Evolutionary conservation across 176 grass and related monocot species (phyloP), one percentile per base, ranked within the genome.

Genomic region (Chloris gayana): DNA sequence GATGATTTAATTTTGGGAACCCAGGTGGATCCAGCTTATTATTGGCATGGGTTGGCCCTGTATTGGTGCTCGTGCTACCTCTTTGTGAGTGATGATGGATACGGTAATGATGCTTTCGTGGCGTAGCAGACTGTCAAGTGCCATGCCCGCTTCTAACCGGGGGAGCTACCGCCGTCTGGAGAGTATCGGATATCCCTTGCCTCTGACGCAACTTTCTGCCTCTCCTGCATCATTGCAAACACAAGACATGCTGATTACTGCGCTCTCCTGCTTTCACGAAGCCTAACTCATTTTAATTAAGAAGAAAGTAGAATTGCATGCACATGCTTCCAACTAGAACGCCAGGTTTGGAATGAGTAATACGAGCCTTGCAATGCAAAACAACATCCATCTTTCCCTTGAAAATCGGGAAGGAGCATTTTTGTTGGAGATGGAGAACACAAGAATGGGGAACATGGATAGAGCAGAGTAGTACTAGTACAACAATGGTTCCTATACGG

Each of bases 21-120:
- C 29, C 34, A 41, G 22, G 25, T 47, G 10, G 10, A 56, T 56
- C 21, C 15, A 14, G 18, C 19, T 26, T 19, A 69, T 3, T 30
- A 31, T 41, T 78, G 6, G 67, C 3, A 44, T 37, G 11, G 62
- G 7, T 22, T 41, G 68, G 30, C 27, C 12, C 37, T 26, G 70
- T 22, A 30, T 29, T 73, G 74, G 64, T 19, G 39, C 0, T n/a
- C 18, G 4, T 44, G 22, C 14, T 58, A 54, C 21, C 26, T 26
- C 64, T 82, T 32, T 32, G 70, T 65, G 18, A 34, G 17, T 22
- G 50, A 51, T 21, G 22, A 70, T 42, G 53, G n/a, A n/a, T 30
- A 30, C 50, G 42, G 69, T 13, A 63, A 86, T 90, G 68, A 90
- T 90, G 83, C 76, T 80, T 87, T 83, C 77, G 82, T 85, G 87